Percentiles rank a stretch among this genome's conserved stretches.
phyloP scores from a whole-genome alignment of 208 protist species.

The Leishmania guyanensis region DNA sequence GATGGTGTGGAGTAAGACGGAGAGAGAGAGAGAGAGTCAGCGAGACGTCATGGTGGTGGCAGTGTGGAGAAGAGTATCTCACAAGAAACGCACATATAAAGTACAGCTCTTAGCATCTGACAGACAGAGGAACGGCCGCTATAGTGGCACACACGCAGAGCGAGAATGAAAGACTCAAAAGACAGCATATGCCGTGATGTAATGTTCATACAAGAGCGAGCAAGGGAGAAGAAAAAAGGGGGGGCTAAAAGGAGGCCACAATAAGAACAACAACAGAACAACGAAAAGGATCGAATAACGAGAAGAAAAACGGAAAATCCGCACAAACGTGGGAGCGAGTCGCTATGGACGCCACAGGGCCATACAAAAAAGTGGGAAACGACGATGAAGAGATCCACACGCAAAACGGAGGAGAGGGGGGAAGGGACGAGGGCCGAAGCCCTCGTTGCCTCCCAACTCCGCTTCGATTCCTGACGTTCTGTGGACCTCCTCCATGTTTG shows the following conservation, averaged over 20 bases:
- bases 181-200: not conserved
- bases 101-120: not conserved
- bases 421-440: not conserved
- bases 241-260: not conserved
- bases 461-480: not conserved
- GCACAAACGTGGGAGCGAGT: not conserved
- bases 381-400: not conserved
- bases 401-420: not conserved
- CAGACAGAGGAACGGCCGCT: not conserved
- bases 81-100: not conserved
- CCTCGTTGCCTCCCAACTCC: not conserved
- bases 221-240: not conserved
- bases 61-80: not conserved
- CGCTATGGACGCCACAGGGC: too few relatives aligned
- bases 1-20: too few relatives aligned
- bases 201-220: not conserved
- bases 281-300: not conserved
- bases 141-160: not conserved
- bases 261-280: not conserved
- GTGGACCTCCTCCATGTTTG: too few relatives aligned
- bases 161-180: not conserved
- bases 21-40: too few relatives aligned
- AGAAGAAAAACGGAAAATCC: not conserved
- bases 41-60: not conserved
- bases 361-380: not conserved